Evolutionary conservation across 805 yeast species (phyloP).

Genomic region (Starmerella bacillaris): DNA sequence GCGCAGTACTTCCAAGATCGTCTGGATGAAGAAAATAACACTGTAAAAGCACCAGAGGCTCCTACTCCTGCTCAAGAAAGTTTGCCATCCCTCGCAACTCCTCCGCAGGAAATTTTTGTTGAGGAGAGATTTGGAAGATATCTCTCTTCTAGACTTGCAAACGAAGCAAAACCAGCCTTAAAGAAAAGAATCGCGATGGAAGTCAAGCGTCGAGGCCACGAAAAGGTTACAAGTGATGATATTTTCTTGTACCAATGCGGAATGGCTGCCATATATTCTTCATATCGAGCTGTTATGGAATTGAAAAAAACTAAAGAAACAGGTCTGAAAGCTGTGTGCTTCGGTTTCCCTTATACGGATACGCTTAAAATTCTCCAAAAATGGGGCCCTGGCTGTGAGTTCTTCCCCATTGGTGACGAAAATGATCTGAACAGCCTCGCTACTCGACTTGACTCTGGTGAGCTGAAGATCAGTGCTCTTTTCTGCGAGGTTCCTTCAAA

Average conservation of each 20-base stretch:
- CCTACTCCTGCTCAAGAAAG: conserved; percentile 30
- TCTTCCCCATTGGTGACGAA: conserved; percentile 58
- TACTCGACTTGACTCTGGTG: conserved; percentile 39
- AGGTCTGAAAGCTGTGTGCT: conserved; percentile 55
- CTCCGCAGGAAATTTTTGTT: conserved; percentile 31
- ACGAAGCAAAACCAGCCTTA: conserved; percentile 58
- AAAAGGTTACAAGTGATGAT: conserved; percentile 3
- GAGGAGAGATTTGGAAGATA: conserved; percentile 87
- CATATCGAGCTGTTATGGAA: conserved; percentile 34
- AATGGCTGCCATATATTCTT: conserved; percentile 76
- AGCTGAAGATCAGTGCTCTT: conserved; percentile 45
- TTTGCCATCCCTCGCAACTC: conserved; percentile 3
- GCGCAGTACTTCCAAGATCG: conserved; percentile 61
- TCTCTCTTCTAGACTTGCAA: conserved; percentile 56
- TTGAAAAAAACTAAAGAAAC: conserved; percentile 12
- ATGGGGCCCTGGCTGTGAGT: conserved; percentile 82
- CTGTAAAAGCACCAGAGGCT: conserved; percentile 2
- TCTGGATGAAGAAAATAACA: conserved; percentile 8
- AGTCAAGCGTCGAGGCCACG: conserved; percentile 6
- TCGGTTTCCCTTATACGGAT: conserved; percentile 92
- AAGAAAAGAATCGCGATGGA: conserved; percentile 39
- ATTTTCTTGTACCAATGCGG: conserved; percentile 79
- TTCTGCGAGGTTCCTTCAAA: conserved; percentile 91
- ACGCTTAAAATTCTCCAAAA: conserved; percentile 69
- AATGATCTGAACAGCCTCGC: conserved; percentile 46